These are phyloP conservation scores for Entomortierella parvispora DNA, from an alignment of 192 early-diverging fungal species.

Conservation along the genomic window DNA sequence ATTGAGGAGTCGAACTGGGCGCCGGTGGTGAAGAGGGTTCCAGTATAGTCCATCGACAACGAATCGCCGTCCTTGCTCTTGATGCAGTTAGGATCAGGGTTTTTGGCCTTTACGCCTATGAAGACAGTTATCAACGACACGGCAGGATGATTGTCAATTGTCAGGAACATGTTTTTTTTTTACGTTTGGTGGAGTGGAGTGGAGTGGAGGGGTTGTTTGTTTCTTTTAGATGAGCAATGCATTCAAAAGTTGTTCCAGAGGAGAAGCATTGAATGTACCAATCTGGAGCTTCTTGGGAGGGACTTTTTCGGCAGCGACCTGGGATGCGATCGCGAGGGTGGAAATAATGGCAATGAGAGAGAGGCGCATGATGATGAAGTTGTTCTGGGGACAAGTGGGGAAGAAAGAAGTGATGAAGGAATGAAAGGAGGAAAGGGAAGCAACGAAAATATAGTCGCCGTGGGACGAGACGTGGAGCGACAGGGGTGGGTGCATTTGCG, in stretches of 20 bases:
- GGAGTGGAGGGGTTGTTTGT: too few relatives aligned
- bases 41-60: slow-evolving; percentile 82
- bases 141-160: background rate
- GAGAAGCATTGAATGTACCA: background rate
- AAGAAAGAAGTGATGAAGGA: slow-evolving; percentile 1
- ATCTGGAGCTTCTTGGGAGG: slow-evolving; percentile 31
- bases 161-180: background rate
- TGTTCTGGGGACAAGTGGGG: background rate
- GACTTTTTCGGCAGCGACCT: slow-evolving; percentile 19
- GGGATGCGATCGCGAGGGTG: slow-evolving; percentile 19
- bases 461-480: slow-evolving; percentile 90
- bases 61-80: slow-evolving; percentile 60
- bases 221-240: too few relatives aligned
- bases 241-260: background rate
- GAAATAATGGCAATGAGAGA: slow-evolving; percentile 25
- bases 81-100: slow-evolving; percentile 49
- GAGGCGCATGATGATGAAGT: slow-evolving; percentile 27
- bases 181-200: background rate
- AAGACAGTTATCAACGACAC: background rate
- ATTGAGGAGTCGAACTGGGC: slow-evolving; percentile 77
- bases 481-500: slow-evolving; percentile 88
- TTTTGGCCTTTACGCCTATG: slow-evolving; percentile 45
- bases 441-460: slow-evolving; percentile 81
- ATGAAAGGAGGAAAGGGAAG: background rate
- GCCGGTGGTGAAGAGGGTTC: slow-evolving; percentile 69